Evolutionary conservation across 345 rosid genomes (phyloP).

Genomic region (Lagerstroemia speciosa): DNA sequence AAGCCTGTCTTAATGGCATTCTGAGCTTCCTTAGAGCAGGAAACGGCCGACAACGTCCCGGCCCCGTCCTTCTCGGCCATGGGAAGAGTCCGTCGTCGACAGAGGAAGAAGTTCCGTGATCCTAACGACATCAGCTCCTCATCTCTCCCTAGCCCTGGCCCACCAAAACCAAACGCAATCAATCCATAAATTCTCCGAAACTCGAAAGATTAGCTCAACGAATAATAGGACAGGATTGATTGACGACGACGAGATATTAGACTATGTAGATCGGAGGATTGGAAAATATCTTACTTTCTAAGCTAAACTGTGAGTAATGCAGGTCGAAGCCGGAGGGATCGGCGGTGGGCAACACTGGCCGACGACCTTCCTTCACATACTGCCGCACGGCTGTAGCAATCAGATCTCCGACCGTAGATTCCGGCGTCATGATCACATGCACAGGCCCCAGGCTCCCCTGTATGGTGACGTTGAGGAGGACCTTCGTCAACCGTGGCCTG

Average conservation of each 20-base stretch:
- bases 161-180: background rate
- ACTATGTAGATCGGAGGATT: background rate
- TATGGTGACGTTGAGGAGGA: conserved; percentile 74
- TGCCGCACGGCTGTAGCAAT: conserved; percentile 41
- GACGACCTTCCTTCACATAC: conserved; percentile 72
- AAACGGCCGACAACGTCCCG: conserved; percentile 15
- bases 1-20: conserved; percentile 35
- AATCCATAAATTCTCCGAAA: background rate
- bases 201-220: too few species aligned
- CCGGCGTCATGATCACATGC: conserved; percentile 65
- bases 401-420: conserved; percentile 54
- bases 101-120: conserved; percentile 83
- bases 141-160: conserved; percentile 49
- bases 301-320: conserved; percentile 92
- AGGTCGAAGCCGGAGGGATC: conserved; percentile 57
- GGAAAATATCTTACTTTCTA: conserved; percentile 52
- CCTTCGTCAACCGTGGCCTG: conserved; percentile 60
- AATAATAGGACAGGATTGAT: too few species aligned
- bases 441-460: conserved; percentile 82
- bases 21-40: conserved; percentile 68
- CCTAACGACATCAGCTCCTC: conserved; percentile 63
- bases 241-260: too few species aligned
- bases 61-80: conserved; percentile 11
- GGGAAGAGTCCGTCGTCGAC: conserved; percentile 19
- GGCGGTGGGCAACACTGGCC: conserved; percentile 39